Percentiles rank a stretch among this genome's conserved stretches.
These are phyloP conservation scores for Coniochaeta sp. DNA, from an alignment of 2,329 filamentous ascomycete genomes.

Conservation along the genomic window DNA sequence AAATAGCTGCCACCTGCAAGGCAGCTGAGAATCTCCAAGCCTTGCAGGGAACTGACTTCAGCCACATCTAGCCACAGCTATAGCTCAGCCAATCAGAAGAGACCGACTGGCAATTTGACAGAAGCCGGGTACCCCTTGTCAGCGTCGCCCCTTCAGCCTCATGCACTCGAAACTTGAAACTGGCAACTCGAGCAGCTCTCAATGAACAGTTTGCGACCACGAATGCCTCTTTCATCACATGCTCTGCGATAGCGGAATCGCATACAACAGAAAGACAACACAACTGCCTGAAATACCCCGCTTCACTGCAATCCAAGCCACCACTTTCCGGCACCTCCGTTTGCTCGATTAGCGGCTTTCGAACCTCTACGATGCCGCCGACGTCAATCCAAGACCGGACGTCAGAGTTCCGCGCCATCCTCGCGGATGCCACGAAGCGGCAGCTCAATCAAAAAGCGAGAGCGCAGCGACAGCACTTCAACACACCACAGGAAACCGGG, in stretches of 20 bases:
- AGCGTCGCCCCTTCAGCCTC: background rate
- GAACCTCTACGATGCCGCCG: slow-evolving; percentile 48
- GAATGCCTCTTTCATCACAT: background rate
- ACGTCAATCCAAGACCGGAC: slow-evolving; percentile 93
- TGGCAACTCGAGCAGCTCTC: background rate
- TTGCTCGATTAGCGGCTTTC: background rate
- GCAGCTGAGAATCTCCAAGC: background rate
- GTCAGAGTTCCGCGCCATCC: slow-evolving; percentile 86
- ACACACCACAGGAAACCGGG: slow-evolving; percentile 59
- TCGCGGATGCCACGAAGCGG: slow-evolving; percentile 75
- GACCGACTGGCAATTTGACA: background rate
- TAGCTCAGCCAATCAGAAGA: background rate
- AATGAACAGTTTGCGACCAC: background rate
- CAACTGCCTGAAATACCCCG: background rate
- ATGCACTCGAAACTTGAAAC: slow-evolving; percentile 1
- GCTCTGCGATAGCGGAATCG: background rate
- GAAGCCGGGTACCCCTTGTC: background rate
- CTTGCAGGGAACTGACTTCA: background rate
- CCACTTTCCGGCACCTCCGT: background rate
- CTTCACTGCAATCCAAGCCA: background rate
- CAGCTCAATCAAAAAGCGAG: slow-evolving; percentile 71
- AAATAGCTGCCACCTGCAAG: slow-evolving; percentile 3
- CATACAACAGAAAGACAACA: background rate
- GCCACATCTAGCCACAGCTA: background rate
- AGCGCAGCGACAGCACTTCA: slow-evolving; percentile 72